Evolutionary conservation across 345 rosid species (phyloP).

Genomic region (Acer saccharum): DNA sequence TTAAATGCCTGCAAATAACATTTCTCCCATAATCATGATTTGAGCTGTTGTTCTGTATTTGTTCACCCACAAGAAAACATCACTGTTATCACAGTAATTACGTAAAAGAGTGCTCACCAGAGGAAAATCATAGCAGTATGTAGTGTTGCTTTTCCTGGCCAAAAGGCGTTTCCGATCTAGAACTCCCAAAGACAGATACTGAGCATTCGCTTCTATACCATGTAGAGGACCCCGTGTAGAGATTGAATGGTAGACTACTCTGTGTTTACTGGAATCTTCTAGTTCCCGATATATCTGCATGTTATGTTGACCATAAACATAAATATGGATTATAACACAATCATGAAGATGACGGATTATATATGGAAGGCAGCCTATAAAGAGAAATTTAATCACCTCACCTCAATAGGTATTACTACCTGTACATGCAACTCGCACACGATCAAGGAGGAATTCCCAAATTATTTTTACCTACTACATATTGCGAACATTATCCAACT

Average conservation of each 20-base stretch:
- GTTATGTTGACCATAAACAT: slow-evolving; percentile 11
- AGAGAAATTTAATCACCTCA: neutral
- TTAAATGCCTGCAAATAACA: slow-evolving; percentile 77
- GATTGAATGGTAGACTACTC: slow-evolving; percentile 67
- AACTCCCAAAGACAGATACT: slow-evolving; percentile 72
- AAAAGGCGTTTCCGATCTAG: slow-evolving; percentile 80
- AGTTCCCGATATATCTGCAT: slow-evolving; percentile 90
- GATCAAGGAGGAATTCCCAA: neutral
- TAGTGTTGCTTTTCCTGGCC: slow-evolving; percentile 85
- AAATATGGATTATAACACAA: neutral
- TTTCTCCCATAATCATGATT: slow-evolving; percentile 17
- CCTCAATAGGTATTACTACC: neutral
- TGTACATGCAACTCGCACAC: neutral
- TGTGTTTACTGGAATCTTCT: slow-evolving; percentile 59
- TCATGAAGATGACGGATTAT: neutral
- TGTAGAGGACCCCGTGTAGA: slow-evolving; percentile 67
- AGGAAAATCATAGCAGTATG: slow-evolving; percentile 98
- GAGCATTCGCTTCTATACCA: slow-evolving; percentile 58
- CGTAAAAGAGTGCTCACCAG: slow-evolving; percentile 55
- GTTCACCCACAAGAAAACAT: neutral
- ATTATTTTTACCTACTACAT: neutral
- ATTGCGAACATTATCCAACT: neutral
- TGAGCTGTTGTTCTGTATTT: slow-evolving; percentile 8
- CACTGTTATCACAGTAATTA: slow-evolving; percentile 11
- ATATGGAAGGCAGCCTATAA: neutral